Base-by-base conservation (phyloP, 257 asterid genomes). In the Solanum sejunctum region DNA sequence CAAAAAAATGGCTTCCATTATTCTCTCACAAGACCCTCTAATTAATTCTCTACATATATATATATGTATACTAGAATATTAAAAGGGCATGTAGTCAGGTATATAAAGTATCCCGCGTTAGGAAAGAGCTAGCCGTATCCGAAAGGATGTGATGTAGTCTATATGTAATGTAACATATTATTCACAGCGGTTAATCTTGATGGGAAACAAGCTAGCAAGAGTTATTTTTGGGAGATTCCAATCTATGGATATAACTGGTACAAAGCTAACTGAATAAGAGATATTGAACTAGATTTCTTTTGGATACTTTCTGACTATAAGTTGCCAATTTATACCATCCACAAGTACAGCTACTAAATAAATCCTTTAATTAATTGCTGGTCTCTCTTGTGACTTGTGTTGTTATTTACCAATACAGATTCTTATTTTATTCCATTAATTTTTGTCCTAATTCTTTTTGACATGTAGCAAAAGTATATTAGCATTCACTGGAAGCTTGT, bases 1-100 rank as follows among this genome's bases (percentile, higher is more conserved):
- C 93, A 90, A 58, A 91, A 87, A 82, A 93, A 88, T 87, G 94
- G 97, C 87, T 89, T 89, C 84, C 91, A 91, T 73, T 89, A 89
- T 64, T 88, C 92, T 73, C 90, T 90, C 61, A 89, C 84, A 32
- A 91, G 94, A 87, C 97, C 97, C 26, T 88, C 91, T 51, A 75
- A 70, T 6, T 70, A 39, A 49, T 0, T 45, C 80, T 43, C 5
- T 55, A 20, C 13, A 10, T 47, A 12, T 52, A 3, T 54, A 16
- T 2, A 56, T 56, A 71, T 12, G 41, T 41, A 41, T 5, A 71
- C 47, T 13, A 8, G 4, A 32, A 23, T 64, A 26, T 3, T 6
- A 12, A 51, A 52, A 52, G 6, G 5, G 6, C 41, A 36, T 4
- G 6, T 6, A 13, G 10, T 13, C 2, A 3, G 43, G 3, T 28